These are phyloP conservation scores for Coniochaeta sp. DNA, from an alignment of 2,329 filamentous ascomycete genomes.

Conservation along the genomic window DNA sequence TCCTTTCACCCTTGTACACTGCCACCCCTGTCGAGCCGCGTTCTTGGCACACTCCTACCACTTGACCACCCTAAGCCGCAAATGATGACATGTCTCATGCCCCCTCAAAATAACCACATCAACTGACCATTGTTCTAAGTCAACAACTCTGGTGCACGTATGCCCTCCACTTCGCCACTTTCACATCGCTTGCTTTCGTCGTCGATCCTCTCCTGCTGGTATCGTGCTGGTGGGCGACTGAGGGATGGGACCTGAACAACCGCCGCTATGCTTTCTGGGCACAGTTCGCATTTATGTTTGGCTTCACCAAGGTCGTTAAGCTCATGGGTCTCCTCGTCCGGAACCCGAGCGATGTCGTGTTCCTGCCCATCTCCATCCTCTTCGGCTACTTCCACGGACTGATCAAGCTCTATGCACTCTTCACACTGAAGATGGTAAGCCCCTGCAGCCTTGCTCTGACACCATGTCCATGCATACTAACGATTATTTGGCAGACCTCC, in stretches of 20 bases:
- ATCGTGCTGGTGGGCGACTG: conserved; percentile 62
- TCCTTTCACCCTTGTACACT: background rate
- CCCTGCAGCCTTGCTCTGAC: conserved; percentile 18
- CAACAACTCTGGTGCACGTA: conserved; percentile 92
- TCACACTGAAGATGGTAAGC: conserved; percentile 73
- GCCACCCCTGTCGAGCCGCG: background rate
- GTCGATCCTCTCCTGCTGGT: conserved; percentile 69
- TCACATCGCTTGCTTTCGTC: conserved; percentile 79
- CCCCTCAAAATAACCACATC: conserved; percentile 11
- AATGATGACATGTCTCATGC: background rate
- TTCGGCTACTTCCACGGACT: conserved; percentile 92
- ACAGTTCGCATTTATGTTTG: conserved; percentile 68
- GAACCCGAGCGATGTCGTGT: conserved; percentile 73
- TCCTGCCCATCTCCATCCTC: conserved; percentile 75
- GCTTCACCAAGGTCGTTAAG: conserved; percentile 85
- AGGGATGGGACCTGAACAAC: conserved; percentile 46
- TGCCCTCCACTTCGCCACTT: conserved; percentile 84
- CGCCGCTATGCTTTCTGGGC: conserved; percentile 51
- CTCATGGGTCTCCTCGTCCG: conserved; percentile 78
- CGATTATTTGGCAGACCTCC: conserved; percentile 58
- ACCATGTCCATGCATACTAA: conserved; percentile 5
- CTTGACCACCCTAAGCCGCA: too few relatives aligned
- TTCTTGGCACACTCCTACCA: background rate
- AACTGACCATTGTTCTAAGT: conserved; percentile 34
- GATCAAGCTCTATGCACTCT: conserved; percentile 83